A percentile compares a stretch with the other conserved stretches of the same genome.
phyloP scores from a whole-genome alignment of 78 protist species.

The Dictyostelium brefeldianum region DNA sequence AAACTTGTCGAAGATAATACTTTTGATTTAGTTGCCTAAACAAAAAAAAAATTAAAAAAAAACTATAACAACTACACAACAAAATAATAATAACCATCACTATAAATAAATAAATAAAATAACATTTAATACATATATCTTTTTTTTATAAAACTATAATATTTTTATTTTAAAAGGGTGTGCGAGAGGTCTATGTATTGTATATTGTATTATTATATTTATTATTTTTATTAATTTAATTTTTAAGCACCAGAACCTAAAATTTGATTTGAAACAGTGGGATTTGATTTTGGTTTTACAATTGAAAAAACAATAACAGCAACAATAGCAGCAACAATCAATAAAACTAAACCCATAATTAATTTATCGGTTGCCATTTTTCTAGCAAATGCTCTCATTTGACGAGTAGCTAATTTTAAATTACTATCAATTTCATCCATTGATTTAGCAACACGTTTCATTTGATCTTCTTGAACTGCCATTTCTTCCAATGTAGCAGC shows the following conservation, averaged over 20 bases:
- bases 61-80: not conserved
- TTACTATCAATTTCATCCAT: conserved; percentile 84
- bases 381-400: conserved; percentile 88
- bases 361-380: conserved; percentile 90
- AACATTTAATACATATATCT: no score
- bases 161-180: no score
- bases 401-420: conserved; percentile 79
- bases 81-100: not conserved
- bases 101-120: not conserved
- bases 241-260: no score
- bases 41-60: not conserved
- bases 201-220: no score
- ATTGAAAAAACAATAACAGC: conserved; percentile 51
- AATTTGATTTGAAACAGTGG: not conserved
- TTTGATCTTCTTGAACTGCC: conserved; percentile 56
- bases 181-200: no score
- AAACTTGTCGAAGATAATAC: conserved; percentile 51
- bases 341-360: conserved; percentile 79
- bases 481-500: conserved; percentile 51
- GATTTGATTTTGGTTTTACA: conserved; percentile 62
- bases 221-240: no score
- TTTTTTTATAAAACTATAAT: no score
- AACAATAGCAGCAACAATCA: conserved; percentile 83
- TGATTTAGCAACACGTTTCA: conserved; percentile 46
- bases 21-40: conserved; percentile 59